phyloP scores from a whole-genome alignment of 768 basidiomycete species.

The Leccinum rimulosum region DNA sequence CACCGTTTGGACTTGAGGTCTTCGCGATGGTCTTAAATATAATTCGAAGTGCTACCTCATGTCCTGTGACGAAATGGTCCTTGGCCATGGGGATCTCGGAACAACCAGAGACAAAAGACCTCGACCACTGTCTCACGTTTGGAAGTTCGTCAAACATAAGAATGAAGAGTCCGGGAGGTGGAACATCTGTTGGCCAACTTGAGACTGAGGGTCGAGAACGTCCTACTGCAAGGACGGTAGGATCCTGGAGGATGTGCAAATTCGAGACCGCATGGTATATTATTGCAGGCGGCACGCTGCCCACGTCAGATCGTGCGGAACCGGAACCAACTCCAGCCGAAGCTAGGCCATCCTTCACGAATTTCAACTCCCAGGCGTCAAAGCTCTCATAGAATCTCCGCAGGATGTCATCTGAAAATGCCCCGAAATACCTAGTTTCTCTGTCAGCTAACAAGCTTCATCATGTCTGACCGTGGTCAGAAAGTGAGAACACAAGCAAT shows the following conservation, averaged over 20 bases:
- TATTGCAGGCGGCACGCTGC: slow-evolving; percentile 46
- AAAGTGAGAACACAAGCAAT: slow-evolving; percentile 8
- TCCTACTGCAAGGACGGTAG: slow-evolving; percentile 38
- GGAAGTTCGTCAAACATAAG: slow-evolving; percentile 51
- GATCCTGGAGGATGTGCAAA: slow-evolving; percentile 52
- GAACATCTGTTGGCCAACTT: slow-evolving; percentile 55
- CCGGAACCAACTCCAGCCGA: slow-evolving; percentile 23
- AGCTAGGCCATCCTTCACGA: slow-evolving; percentile 50
- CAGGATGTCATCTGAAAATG: slow-evolving; percentile 51
- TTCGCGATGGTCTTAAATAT: slow-evolving; percentile 31
- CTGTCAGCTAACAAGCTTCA: slow-evolving; percentile 13
- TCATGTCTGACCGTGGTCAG: slow-evolving; percentile 4
- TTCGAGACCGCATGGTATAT: slow-evolving; percentile 65
- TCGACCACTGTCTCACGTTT: slow-evolving; percentile 61
- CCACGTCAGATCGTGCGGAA: slow-evolving; percentile 30
- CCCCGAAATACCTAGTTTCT: slow-evolving; percentile 65
- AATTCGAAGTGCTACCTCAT: slow-evolving; percentile 44
- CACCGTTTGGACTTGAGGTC: slow-evolving; percentile 2
- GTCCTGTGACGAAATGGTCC: slow-evolving; percentile 46
- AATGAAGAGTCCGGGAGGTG: slow-evolving; percentile 60
- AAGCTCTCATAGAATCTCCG: slow-evolving; percentile 60
- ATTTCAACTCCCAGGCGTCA: slow-evolving; percentile 61
- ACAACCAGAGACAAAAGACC: slow-evolving; percentile 40
- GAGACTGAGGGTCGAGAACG: slow-evolving; percentile 28
- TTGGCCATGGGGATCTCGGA: slow-evolving; percentile 43